A percentile compares a stretch with the other conserved stretches of the same genome.
Evolutionary conservation across 192 early-diverging fungal species (phyloP).

Genomic region (Podila horticola): DNA sequence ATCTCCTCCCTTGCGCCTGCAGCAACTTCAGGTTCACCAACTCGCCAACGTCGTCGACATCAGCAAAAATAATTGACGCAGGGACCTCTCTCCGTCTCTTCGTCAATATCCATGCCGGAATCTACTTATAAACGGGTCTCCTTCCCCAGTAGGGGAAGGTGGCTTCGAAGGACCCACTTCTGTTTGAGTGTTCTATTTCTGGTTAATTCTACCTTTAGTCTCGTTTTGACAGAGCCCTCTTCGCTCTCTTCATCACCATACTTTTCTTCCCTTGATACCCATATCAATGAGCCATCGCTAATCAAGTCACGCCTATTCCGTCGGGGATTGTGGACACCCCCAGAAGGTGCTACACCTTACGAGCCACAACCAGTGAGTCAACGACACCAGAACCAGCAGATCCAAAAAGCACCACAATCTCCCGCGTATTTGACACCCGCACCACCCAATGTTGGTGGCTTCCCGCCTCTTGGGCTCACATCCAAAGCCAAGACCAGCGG

Average conservation of each 20-base stretch:
- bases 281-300: not conserved
- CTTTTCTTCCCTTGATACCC: not conserved
- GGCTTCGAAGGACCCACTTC: not conserved
- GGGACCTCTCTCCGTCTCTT: too few species aligned
- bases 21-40: too few species aligned
- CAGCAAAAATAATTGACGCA: too few species aligned
- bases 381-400: not conserved
- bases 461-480: not conserved
- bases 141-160: too few species aligned
- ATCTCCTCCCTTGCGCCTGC: too few species aligned
- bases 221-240: slow-evolving; percentile 13
- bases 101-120: too few species aligned
- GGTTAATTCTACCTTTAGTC: slow-evolving; percentile 6
- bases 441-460: not conserved
- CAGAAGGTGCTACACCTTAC: slow-evolving; percentile 26
- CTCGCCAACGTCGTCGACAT: too few species aligned
- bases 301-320: not conserved
- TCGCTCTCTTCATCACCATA: not conserved
- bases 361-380: not conserved
- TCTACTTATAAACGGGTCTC: too few species aligned
- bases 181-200: slow-evolving; percentile 30
- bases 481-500: slow-evolving; percentile 25
- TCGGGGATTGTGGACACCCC: slow-evolving; percentile 17
- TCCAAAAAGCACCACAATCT: not conserved
- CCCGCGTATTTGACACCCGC: not conserved